Evolutionary conservation across 2,329 filamentous ascomycete species (phyloP).

Genomic region (Ophiostoma montium): DNA sequence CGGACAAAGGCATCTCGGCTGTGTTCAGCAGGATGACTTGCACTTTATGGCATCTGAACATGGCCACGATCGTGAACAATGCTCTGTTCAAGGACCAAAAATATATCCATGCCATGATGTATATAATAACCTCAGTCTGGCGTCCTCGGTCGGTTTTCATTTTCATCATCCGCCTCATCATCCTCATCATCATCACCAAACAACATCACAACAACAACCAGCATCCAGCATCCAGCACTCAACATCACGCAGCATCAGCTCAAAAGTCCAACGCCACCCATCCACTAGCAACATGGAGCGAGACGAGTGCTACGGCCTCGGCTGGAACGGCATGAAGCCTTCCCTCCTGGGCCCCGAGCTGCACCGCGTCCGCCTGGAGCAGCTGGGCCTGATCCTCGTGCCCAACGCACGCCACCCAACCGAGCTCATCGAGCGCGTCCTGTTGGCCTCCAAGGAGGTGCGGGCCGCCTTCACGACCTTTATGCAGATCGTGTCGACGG

Average conservation of each 20-base stretch:
- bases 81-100: background rate
- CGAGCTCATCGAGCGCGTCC: background rate
- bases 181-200: background rate
- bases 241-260: too few species aligned
- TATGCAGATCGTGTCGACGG: background rate
- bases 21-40: background rate
- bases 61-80: too few species aligned
- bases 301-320: background rate
- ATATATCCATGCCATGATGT: too few species aligned
- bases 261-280: too few species aligned
- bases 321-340: background rate
- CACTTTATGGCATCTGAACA: background rate
- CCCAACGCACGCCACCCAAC: background rate
- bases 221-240: background rate
- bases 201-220: background rate
- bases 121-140: too few species aligned
- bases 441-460: background rate
- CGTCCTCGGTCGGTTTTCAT: too few species aligned
- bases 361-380: background rate
- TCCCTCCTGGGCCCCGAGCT: background rate
- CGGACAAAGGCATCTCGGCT: too few species aligned
- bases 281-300: background rate
- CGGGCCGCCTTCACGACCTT: background rate
- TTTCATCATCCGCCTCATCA: background rate
- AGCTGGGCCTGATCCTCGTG: constrained; percentile 2